A percentile compares a stretch with the other conserved stretches of the same genome.
phyloP scores from a whole-genome alignment of 2,329 filamentous ascomycete genomes.

The Aureobasidium sp. region DNA sequence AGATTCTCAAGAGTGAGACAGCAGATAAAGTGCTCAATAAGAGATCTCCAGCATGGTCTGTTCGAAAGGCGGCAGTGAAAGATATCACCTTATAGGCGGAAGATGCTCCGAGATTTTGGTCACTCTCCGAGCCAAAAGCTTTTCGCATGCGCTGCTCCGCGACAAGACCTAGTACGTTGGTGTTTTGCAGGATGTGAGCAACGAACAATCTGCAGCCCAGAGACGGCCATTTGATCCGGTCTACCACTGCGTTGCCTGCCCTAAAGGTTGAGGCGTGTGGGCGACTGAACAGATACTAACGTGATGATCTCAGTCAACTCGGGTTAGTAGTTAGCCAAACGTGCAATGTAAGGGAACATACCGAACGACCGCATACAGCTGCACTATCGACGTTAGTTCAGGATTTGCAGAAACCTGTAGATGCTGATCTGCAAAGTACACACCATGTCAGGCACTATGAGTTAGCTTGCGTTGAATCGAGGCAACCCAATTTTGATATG shows the following conservation, averaged over 20 bases:
- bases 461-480: not conserved
- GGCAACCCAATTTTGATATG: too few species aligned
- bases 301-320: not conserved
- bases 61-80: not conserved
- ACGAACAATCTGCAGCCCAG: not conserved
- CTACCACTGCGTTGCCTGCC: not conserved
- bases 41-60: not conserved
- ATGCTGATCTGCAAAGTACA: not conserved
- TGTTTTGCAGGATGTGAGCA: not conserved
- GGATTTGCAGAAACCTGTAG: not conserved
- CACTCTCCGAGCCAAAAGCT: not conserved
- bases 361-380: not conserved
- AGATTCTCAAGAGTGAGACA: not conserved
- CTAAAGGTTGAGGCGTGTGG: not conserved
- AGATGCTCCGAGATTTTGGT: not conserved
- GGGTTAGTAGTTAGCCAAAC: not conserved
- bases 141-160: not conserved
- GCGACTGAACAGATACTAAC: not conserved
- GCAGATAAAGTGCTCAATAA: not conserved
- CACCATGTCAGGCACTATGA: not conserved
- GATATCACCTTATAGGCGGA: not conserved
- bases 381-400: not conserved
- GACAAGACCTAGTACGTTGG: not conserved
- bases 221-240: too few species aligned
- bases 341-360: too few species aligned